Percentiles rank a stretch among this genome's conserved stretches.
These are phyloP conservation scores for Pyrenochaeta sp. DNA, from an alignment of 2,329 filamentous ascomycete genomes.

Conservation along the genomic window DNA sequence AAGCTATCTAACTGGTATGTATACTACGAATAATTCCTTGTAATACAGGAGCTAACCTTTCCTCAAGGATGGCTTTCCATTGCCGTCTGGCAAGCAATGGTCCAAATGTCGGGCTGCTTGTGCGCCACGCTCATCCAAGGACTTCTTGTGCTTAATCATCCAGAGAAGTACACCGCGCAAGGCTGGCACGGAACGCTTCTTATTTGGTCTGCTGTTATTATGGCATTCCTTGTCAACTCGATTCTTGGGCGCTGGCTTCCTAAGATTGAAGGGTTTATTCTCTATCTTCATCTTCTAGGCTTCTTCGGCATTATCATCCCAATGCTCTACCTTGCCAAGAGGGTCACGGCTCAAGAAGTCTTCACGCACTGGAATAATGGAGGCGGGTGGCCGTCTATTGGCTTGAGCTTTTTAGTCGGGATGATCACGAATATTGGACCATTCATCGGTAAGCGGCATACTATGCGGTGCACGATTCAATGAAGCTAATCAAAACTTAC, in stretches of 20 bases:
- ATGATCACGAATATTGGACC: constrained; percentile 35
- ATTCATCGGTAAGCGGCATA: constrained; percentile 21
- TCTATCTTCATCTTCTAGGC: constrained; percentile 56
- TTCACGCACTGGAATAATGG: constrained; percentile 55
- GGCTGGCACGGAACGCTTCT: constrained; percentile 1
- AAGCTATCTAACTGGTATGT: background rate
- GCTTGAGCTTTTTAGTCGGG: constrained; percentile 51
- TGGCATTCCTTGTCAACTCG: constrained; percentile 52
- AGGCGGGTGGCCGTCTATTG: constrained; percentile 51
- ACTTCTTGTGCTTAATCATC: constrained; percentile 41
- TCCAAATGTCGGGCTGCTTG: constrained; percentile 23
- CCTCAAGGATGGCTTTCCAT: constrained; percentile 47
- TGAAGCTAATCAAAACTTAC: constrained; percentile 21
- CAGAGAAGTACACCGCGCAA: background rate
- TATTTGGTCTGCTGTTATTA: constrained; percentile 23
- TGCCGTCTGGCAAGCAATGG: constrained; percentile 43
- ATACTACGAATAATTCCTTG: background rate
- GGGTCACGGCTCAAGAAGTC: constrained; percentile 44
- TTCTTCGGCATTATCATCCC: constrained; percentile 58
- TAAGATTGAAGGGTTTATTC: constrained; percentile 52
- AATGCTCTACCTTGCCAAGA: constrained; percentile 50
- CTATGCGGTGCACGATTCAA: too few species aligned
- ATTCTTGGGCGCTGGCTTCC: constrained; percentile 36
- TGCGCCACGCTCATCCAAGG: constrained; percentile 23
- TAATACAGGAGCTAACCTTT: background rate